These are phyloP conservation scores for Leishmania amazonensis DNA, from an alignment of 208 protist species.

Conservation along the genomic window DNA sequence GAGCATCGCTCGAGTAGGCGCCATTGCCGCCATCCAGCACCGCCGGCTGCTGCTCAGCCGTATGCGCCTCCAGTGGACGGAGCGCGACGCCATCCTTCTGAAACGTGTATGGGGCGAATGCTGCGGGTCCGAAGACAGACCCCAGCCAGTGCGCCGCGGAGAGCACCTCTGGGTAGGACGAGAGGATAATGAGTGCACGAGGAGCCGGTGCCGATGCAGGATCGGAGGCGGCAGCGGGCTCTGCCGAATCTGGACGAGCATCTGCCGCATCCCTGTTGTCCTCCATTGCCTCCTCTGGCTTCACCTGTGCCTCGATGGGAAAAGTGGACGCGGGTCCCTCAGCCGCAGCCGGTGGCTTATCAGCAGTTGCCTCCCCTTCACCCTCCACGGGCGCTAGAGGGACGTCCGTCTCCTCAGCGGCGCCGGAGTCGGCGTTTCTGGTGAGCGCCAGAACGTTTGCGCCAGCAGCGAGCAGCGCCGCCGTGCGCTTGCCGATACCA, in stretches of 20 bases:
- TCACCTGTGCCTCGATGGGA: neutral
- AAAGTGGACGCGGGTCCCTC: neutral
- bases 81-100: conserved; percentile 31
- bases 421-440: neutral
- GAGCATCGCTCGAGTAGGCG: neutral
- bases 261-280: neutral
- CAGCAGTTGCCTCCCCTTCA: conserved; percentile 12
- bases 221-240: neutral
- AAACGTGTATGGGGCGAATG: conserved; percentile 56
- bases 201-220: conserved; percentile 17
- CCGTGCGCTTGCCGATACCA: conserved; percentile 58
- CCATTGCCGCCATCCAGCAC: neutral
- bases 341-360: neutral
- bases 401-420: neutral
- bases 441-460: conserved; percentile 24
- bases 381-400: neutral
- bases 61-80: conserved; percentile 4
- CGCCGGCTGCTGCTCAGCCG: neutral
- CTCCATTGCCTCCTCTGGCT: neutral
- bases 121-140: conserved; percentile 58
- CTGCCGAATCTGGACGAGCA: neutral
- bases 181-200: conserved; percentile 54
- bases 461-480: conserved; percentile 43
- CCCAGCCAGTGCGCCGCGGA: conserved; percentile 45
- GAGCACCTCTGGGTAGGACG: conserved; percentile 42